Percentiles rank a stretch among this genome's conserved stretches.
Conservation (phyloP, 2,329 filamentous ascomycete species). For the Samsoniella hepiali region DNA sequence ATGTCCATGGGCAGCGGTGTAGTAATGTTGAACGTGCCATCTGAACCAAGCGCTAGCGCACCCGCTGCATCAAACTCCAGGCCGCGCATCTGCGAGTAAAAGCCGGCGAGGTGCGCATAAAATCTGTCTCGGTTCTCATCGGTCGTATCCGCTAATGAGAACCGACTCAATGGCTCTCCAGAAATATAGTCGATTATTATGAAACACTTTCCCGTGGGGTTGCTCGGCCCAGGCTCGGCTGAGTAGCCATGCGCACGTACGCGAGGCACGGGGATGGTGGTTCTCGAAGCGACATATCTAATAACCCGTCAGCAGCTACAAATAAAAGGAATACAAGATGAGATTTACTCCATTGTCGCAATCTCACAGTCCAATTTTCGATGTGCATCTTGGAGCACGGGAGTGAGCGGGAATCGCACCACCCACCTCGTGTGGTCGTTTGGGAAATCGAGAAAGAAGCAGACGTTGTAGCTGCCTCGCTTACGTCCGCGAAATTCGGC, state of each 20-base stretch:
- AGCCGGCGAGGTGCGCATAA: not conserved
- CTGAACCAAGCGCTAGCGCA: not conserved
- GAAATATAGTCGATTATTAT: conserved; percentile 9
- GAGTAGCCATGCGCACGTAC: conserved; percentile 1
- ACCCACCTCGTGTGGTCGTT: conserved; percentile 6
- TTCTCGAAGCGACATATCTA: conserved; percentile 6
- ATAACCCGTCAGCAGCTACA: not conserved
- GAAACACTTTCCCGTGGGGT: conserved; percentile 6
- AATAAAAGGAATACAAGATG: not conserved
- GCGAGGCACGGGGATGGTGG: conserved; percentile 1
- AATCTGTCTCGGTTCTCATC: not conserved
- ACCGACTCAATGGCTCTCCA: not conserved
- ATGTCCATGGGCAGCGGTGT: conserved; percentile 8
- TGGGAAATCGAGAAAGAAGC: conserved; percentile 11
- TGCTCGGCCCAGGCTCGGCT: not conserved
- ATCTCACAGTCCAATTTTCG: conserved; percentile 11
- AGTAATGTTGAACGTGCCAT: not conserved
- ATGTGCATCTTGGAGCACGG: not conserved
- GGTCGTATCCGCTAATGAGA: not conserved
- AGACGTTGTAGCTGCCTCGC: conserved; percentile 9
- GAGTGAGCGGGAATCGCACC: conserved; percentile 11
- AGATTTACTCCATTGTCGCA: conserved; percentile 13
- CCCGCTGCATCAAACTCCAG: conserved; percentile 9
- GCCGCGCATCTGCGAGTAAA: conserved; percentile 11
- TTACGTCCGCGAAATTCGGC: not conserved